Conservation (phyloP, 306 rosid genomes). For the Prosopis cineraria region DNA sequence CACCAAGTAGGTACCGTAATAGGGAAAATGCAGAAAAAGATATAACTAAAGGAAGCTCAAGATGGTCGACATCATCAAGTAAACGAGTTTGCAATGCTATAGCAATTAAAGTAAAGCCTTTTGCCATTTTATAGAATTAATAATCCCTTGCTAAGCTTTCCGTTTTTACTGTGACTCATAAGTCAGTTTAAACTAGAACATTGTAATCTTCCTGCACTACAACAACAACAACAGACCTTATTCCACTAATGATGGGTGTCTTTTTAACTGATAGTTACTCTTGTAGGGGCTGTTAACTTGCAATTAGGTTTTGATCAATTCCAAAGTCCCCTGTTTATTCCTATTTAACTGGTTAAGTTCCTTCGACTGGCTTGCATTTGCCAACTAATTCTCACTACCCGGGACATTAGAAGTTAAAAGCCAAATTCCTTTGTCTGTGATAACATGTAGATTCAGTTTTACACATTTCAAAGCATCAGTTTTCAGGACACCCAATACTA, state of each 20-base stretch:
- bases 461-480: background rate
- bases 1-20: background rate
- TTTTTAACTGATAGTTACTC: slow-evolving; percentile 4
- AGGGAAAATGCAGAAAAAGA: background rate
- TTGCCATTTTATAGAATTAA: background rate
- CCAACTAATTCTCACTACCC: background rate
- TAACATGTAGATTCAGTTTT: slow-evolving; percentile 1
- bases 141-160: background rate
- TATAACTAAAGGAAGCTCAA: slow-evolving; percentile 2
- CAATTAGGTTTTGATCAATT: background rate
- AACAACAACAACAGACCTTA: too few relatives aligned
- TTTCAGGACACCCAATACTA: background rate
- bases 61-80: background rate
- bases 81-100: background rate
- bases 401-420: slow-evolving; percentile 14
- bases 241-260: background rate
- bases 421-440: slow-evolving; percentile 1
- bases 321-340: background rate
- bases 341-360: background rate
- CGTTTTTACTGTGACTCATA: background rate
- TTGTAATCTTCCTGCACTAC: background rate
- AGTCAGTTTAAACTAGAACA: background rate
- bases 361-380: background rate
- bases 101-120: background rate
- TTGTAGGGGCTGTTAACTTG: background rate